Evolutionary conservation across 768 basidiomycete genomes (phyloP), one percentile per base, ranked within the genome.

Genomic region (Lentinula edodes): DNA sequence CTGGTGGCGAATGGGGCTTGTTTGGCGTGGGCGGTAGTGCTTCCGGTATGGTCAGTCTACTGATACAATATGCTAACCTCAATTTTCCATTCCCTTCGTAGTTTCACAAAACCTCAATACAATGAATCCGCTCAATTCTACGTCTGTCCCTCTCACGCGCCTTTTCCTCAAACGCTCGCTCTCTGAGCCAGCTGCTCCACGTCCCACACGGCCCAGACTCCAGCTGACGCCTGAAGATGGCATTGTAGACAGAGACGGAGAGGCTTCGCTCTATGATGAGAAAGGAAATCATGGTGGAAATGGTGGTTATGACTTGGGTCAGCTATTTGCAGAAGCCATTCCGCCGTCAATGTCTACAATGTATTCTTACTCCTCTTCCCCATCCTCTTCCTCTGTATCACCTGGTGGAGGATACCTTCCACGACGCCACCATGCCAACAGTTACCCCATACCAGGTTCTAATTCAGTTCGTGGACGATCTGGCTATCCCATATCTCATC

Each of bases 81-180:
- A 13, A 3, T 38, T 23, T 36, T 18, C 4, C 38, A 18, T 55
- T 55, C 18, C 23, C 12, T 18, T 32, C n/a, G 9, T 20, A 41
- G 28, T 28, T 15, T 41, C 41, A 9, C 18, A 56, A 18, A 6
- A 42, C 28, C 12, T 28, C 39, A 6, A 23, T 41, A 12, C 54
- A 15, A n/a, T 13, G 1, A 56, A 41, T 43, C 20, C 55, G 28
- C 5, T 23, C 7, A 20, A 20, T 48, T 10, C 20, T 42, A 23
- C 34, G 1, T n/a, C 56, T 42, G 16, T 58, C 10, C 56, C 58
- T 23, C 45, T 59, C 20, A 50, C 58, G 2, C 58, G 48, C 32
- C 36, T 59, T 45, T 59, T 42, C 16, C 55, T 59, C n/a, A 59
- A 59, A 51, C 43, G 58, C 7, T 59, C 58, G 20, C 18, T 43